phyloP scores from a whole-genome alignment of 2,329 filamentous ascomycete species.

The Calonectria pauciramosa region DNA sequence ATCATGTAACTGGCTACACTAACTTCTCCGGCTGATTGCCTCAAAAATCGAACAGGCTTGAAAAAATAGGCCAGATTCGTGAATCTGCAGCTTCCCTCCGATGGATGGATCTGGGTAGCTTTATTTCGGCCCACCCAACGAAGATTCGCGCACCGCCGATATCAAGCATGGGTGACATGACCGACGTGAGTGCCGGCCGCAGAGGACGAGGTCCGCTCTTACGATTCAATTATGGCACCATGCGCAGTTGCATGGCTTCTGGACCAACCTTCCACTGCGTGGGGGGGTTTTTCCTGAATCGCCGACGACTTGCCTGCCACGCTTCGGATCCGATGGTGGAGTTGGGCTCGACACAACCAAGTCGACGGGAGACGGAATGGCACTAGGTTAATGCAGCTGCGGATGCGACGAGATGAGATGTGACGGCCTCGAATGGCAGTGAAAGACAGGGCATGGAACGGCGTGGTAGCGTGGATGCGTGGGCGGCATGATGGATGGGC shows the following conservation, averaged over 20 bases:
- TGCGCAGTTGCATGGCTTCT: conserved; percentile 5
- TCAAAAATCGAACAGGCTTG: background rate
- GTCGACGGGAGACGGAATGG: conserved; percentile 24
- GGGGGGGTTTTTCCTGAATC: conserved; percentile 15
- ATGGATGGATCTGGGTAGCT: conserved; percentile 11
- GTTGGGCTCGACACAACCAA: conserved; percentile 15
- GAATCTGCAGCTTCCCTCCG: background rate
- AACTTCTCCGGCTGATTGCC: background rate
- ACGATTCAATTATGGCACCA: conserved; percentile 10
- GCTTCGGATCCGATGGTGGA: conserved; percentile 22
- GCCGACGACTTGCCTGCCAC: conserved; percentile 4
- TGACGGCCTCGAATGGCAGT: conserved; percentile 8
- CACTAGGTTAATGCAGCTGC: conserved; percentile 34
- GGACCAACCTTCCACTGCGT: conserved; percentile 15
- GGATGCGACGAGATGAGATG: conserved; percentile 25
- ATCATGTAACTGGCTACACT: background rate
- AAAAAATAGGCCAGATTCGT: background rate
- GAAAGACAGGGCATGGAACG: background rate
- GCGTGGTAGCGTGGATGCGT: conserved; percentile 15
- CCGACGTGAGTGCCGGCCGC: background rate
- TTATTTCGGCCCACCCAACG: conserved; percentile 16
- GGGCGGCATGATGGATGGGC: conserved; percentile 20
- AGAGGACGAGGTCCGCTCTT: conserved; percentile 11
- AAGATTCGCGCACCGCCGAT: conserved; percentile 2
- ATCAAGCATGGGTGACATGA: conserved; percentile 2